A percentile compares a stretch with the other conserved stretches of the same genome.
Evolutionary conservation across 169 alveolate species (phyloP).

Genomic region (Babesia ovata): DNA sequence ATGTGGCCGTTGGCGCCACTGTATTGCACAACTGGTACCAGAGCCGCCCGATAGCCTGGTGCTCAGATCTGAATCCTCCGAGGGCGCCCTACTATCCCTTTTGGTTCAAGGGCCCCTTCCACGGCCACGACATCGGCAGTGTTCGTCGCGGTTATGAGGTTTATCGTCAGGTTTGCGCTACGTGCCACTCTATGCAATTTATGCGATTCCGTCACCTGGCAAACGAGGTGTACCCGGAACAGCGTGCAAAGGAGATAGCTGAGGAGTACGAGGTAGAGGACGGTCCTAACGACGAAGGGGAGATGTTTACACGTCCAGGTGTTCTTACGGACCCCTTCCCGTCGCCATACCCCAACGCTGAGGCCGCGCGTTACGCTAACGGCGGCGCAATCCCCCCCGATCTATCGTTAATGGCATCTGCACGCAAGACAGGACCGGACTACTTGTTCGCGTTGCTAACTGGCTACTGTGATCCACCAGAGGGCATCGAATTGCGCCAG

Average conservation of each 20-base stretch:
- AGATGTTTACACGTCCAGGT: slow-evolving; percentile 87
- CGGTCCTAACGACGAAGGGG: slow-evolving; percentile 87
- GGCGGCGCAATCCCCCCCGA: slow-evolving; percentile 97
- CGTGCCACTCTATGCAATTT: slow-evolving; percentile 87
- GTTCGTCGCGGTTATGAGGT: slow-evolving; percentile 87
- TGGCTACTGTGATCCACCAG: slow-evolving; percentile 94
- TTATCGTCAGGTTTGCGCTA: slow-evolving; percentile 86
- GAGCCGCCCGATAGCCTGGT: slow-evolving; percentile 87
- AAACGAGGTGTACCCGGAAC: slow-evolving; percentile 85
- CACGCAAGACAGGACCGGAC: slow-evolving; percentile 91
- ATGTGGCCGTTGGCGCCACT: slow-evolving; percentile 83
- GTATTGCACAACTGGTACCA: slow-evolving; percentile 80
- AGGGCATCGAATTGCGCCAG: slow-evolving; percentile 93
- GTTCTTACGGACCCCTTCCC: slow-evolving; percentile 85
- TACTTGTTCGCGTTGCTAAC: slow-evolving; percentile 91
- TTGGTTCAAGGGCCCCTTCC: slow-evolving; percentile 86
- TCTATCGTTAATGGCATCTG: slow-evolving; percentile 89
- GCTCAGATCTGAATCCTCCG: slow-evolving; percentile 85
- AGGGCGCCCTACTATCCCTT: slow-evolving; percentile 85
- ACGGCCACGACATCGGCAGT: slow-evolving; percentile 85
- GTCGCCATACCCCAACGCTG: slow-evolving; percentile 85
- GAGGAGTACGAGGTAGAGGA: slow-evolving; percentile 86
- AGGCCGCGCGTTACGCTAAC: slow-evolving; percentile 94
- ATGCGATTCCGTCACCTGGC: slow-evolving; percentile 84
- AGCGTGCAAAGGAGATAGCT: slow-evolving; percentile 84